A percentile compares a stretch with the other conserved stretches of the same genome.
Evolutionary conservation across 1,139 yeast genomes (phyloP).

Genomic region (Nakaseomyces sp.): DNA sequence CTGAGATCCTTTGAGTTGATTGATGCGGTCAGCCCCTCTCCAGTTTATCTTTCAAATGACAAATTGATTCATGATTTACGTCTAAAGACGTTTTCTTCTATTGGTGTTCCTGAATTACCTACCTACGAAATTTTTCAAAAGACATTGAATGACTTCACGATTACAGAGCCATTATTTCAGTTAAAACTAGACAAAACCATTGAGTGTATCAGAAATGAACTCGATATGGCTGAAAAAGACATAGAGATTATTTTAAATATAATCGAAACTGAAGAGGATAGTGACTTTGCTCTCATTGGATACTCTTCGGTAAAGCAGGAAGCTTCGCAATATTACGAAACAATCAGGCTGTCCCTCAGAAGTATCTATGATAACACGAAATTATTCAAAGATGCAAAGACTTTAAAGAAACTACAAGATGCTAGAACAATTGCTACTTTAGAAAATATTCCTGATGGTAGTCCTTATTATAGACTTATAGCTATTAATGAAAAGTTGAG

Average conservation of each 20-base stretch:
- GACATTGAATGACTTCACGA: constrained; percentile 19
- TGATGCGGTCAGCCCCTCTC: constrained; percentile 32
- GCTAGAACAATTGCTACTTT: not conserved
- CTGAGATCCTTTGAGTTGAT: constrained; percentile 35
- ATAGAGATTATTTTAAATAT: constrained; percentile 15
- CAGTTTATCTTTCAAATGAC: constrained; percentile 35
- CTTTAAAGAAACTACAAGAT: not conserved
- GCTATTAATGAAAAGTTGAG: not conserved
- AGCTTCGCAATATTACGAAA: not conserved
- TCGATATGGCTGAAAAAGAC: constrained; percentile 12
- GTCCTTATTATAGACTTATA: not conserved
- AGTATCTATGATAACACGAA: not conserved
- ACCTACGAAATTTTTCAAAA: constrained; percentile 31
- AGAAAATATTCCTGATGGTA: not conserved
- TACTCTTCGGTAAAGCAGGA: not conserved
- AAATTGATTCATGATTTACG: constrained; percentile 56
- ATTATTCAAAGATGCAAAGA: not conserved
- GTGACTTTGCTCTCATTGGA: not conserved
- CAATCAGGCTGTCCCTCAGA: not conserved
- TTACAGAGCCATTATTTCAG: constrained; percentile 17
- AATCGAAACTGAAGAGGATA: not conserved
- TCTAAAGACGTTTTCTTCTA: constrained; percentile 74
- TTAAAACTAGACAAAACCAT: constrained; percentile 14
- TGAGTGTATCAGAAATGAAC: constrained; percentile 18
- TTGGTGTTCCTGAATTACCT: constrained; percentile 70